These are phyloP conservation scores for Emericellopsis atlantica DNA, from an alignment of 2,329 filamentous ascomycete species.

Conservation along the genomic window DNA sequence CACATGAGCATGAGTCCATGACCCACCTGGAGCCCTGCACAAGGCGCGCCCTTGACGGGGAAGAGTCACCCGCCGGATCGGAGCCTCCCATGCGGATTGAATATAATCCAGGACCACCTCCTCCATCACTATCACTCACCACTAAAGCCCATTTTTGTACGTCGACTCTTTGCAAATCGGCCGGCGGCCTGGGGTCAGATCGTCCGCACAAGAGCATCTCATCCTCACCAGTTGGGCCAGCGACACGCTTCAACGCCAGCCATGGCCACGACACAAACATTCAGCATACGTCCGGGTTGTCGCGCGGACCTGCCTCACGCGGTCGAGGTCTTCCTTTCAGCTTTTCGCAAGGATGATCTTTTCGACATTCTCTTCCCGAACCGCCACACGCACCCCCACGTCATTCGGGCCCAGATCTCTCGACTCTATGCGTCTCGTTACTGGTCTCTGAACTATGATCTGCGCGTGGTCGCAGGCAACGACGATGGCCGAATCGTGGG, in stretches of 20 bases:
- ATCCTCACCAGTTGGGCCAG: background rate
- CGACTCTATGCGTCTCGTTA: constrained; percentile 17
- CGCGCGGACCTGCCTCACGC: constrained; percentile 14
- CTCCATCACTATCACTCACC: too few relatives aligned
- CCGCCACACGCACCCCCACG: constrained; percentile 8
- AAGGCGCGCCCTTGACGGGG: too few relatives aligned
- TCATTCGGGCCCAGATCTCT: constrained; percentile 8
- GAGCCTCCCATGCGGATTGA: too few relatives aligned
- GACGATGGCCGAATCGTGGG: constrained; percentile 10
- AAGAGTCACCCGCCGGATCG: too few relatives aligned
- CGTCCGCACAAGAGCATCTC: too few relatives aligned
- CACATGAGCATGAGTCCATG: too few relatives aligned
- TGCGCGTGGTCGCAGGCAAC: constrained; percentile 10
- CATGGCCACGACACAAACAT: constrained; percentile 5
- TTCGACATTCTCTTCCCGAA: constrained; percentile 18
- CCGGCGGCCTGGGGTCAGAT: too few relatives aligned
- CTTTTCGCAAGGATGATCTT: constrained; percentile 16
- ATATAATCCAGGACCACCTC: too few relatives aligned
- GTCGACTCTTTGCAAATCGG: too few relatives aligned
- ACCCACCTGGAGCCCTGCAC: too few relatives aligned
- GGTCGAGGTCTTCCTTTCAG: constrained; percentile 13
- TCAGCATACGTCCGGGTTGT: constrained; percentile 16
- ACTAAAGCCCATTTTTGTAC: too few relatives aligned
- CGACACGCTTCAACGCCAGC: background rate
- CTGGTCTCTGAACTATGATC: constrained; percentile 17